These are phyloP conservation scores for Paecilomyces sp. DNA, from an alignment of 2,329 filamentous ascomycete species.

Conservation along the genomic window DNA sequence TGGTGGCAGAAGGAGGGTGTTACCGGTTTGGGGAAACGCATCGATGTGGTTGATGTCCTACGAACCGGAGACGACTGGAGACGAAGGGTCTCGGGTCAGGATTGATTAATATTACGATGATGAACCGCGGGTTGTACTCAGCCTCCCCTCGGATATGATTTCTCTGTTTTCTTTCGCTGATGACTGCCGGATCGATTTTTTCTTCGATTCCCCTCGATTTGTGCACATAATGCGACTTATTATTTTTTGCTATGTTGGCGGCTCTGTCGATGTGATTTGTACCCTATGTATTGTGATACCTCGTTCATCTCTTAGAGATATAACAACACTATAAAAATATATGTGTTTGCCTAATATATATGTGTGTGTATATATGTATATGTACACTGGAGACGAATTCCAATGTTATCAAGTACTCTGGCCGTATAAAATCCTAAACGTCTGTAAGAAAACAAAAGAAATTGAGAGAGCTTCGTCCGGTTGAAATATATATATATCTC, in stretches of 20 bases:
- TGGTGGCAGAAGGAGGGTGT: constrained; percentile 66
- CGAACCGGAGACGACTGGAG: constrained; percentile 82
- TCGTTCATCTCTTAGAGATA: not conserved
- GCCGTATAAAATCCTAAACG: not conserved
- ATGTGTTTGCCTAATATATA: no score
- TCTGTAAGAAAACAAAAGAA: no score
- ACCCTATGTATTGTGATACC: not conserved
- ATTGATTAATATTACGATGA: constrained; percentile 25
- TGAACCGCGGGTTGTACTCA: not conserved
- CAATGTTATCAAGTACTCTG: not conserved
- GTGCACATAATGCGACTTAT: not conserved
- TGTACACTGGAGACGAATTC: no score
- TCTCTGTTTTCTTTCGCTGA: not conserved
- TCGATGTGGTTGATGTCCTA: constrained; percentile 79
- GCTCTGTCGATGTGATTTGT: not conserved
- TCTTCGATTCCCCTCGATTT: not conserved
- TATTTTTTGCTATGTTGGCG: not conserved
- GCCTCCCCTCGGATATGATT: not conserved
- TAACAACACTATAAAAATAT: not conserved
- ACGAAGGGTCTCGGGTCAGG: constrained; percentile 63
- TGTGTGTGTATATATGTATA: no score
- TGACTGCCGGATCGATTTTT: not conserved
- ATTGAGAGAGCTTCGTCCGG: no score
- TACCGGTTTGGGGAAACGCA: constrained; percentile 77
- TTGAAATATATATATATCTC: no score